Conservation (phyloP, 75 land plant genomes). For the Isoetes taiwanensis region DNA sequence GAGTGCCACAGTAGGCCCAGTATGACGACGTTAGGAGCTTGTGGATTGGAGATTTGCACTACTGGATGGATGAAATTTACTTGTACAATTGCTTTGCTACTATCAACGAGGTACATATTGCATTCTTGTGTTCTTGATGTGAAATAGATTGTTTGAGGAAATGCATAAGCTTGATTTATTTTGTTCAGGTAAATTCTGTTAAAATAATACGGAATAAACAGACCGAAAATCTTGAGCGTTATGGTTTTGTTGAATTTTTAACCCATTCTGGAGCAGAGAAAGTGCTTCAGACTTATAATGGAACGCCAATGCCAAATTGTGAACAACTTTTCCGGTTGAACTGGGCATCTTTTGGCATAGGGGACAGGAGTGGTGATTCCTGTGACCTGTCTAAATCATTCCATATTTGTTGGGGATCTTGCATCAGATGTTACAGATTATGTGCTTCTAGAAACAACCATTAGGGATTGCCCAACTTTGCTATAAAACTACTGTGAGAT, state of each 20-base stretch:
- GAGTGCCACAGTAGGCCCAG: no score
- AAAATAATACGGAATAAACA: constrained; percentile 87
- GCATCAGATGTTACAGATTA: constrained; percentile 87
- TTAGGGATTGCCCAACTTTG: no score
- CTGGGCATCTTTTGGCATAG: constrained; percentile 77
- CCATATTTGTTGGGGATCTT: constrained; percentile 93
- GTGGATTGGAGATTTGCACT: no score
- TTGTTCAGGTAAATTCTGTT: constrained; percentile 44
- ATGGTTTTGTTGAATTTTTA: constrained; percentile 83
- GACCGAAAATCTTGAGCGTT: constrained; percentile 67
- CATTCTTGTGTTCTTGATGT: no score
- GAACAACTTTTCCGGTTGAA: constrained; percentile 74
- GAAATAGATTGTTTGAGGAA: no score
- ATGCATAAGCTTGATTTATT: no score
- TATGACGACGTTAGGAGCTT: no score
- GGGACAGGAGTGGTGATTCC: constrained; percentile 57
- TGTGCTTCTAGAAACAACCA: constrained; percentile 69
- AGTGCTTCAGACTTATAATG: constrained; percentile 62
- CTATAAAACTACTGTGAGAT: no score
- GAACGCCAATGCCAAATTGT: constrained; percentile 59
- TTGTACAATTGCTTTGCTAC: no score
- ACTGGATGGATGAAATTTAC: no score
- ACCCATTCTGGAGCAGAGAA: constrained; percentile 73
- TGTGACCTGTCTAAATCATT: constrained; percentile 53
- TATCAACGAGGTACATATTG: no score